phyloP scores from a whole-genome alignment of 2,329 filamentous ascomycete genomes.

The Penicillium sp. region DNA sequence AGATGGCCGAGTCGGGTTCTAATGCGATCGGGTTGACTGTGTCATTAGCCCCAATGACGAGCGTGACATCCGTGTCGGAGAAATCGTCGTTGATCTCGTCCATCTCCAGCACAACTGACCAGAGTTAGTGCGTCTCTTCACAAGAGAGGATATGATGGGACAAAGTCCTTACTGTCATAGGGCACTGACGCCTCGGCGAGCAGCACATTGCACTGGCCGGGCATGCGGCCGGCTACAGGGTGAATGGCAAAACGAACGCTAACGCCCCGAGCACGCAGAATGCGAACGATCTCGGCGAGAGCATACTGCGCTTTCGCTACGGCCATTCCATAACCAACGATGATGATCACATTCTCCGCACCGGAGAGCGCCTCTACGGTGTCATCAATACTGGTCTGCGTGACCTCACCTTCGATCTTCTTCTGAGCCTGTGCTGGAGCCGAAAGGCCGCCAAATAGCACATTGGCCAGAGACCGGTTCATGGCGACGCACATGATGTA shows the following conservation, averaged over 20 bases:
- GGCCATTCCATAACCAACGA: constrained; percentile 91
- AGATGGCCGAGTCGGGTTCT: constrained; percentile 78
- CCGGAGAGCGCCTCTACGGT: constrained; percentile 71
- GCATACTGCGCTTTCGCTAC: constrained; percentile 92
- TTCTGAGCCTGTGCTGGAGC: constrained; percentile 61
- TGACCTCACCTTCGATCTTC: constrained; percentile 77
- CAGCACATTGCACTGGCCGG: constrained; percentile 87
- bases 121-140: constrained; percentile 15
- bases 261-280: constrained; percentile 70
- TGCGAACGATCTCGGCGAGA: constrained; percentile 74
- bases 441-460: constrained; percentile 79
- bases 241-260: constrained; percentile 88
- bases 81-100: constrained; percentile 96
- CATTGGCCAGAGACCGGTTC: constrained; percentile 86
- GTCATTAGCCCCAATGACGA: constrained; percentile 90
- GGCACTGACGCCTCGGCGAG: constrained; percentile 84
- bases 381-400: constrained; percentile 75
- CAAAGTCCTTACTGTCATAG: constrained; percentile 66
- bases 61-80: constrained; percentile 74
- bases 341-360: constrained; percentile 81
- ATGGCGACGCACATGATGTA: constrained; percentile 87
- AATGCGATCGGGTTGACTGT: constrained; percentile 88
- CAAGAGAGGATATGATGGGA: neutral
- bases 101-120: constrained; percentile 76
- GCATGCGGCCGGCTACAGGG: constrained; percentile 87